Evolutionary conservation across 441 rosid species (phyloP).

Genomic region (Hura crepitans): DNA sequence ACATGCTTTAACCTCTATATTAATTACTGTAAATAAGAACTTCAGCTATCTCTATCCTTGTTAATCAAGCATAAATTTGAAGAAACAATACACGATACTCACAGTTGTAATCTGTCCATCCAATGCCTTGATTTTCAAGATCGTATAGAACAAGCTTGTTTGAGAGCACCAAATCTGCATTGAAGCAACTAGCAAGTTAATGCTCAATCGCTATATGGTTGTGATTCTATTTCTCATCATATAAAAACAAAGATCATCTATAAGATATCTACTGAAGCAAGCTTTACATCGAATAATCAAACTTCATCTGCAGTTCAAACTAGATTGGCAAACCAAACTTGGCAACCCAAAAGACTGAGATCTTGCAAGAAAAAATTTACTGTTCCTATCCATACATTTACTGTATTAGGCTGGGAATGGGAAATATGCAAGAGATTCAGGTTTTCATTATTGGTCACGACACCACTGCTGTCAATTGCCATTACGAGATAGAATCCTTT

Average conservation of each 20-base stretch:
- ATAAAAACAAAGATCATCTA: neutral
- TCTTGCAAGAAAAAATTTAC: no score
- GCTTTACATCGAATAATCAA: neutral
- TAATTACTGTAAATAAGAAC: no score
- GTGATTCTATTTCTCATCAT: neutral
- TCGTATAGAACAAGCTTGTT: slow-evolving; percentile 71
- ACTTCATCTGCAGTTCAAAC: neutral
- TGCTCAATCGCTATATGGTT: neutral
- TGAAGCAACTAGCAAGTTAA: neutral
- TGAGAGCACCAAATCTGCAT: slow-evolving; percentile 76
- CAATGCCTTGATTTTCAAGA: slow-evolving; percentile 67
- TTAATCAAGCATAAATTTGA: neutral
- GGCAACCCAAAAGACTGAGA: no score
- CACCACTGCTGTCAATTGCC: neutral
- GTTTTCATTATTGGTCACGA: neutral
- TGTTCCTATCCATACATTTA: no score
- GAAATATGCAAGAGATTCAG: neutral
- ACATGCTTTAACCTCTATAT: no score
- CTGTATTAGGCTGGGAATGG: no score
- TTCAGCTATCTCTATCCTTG: no score
- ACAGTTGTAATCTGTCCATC: slow-evolving; percentile 93
- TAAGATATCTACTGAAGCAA: neutral
- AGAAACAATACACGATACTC: slow-evolving; percentile 31
- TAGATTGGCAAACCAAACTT: neutral
- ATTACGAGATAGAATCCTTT: neutral